Conservation (phyloP, 2,329 filamentous ascomycete genomes). For the Beauveria scarabaeidicola region DNA sequence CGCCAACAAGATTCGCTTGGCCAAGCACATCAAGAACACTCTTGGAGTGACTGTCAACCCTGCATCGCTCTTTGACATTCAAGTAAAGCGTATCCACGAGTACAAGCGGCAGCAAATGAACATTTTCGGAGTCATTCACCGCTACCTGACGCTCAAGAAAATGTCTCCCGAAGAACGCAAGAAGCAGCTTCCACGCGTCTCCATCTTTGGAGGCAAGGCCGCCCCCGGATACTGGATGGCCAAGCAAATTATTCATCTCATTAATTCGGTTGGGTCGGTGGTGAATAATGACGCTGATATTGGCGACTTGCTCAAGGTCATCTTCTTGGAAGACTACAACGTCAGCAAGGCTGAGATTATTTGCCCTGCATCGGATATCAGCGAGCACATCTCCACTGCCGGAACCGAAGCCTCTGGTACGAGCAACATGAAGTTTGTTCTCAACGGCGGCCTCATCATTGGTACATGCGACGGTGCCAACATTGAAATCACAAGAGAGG, state of each 20-base stretch:
- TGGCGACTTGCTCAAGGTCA: constrained; percentile 89
- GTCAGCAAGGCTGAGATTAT: constrained; percentile 99
- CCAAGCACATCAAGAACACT: constrained; percentile 79
- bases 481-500: constrained; percentile 95
- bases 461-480: constrained; percentile 97
- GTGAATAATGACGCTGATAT: constrained; percentile 90
- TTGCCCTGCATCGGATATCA: constrained; percentile 85
- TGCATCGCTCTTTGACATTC: constrained; percentile 83
- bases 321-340: constrained; percentile 98
- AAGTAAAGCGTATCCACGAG: constrained; percentile 98
- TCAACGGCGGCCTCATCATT: constrained; percentile 95
- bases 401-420: constrained; percentile 86
- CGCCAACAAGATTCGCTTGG: constrained; percentile 87
- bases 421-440: constrained; percentile 99
- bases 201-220: constrained; percentile 95
- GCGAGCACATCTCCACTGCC: constrained; percentile 96
- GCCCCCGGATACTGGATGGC: constrained; percentile 99
- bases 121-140: constrained; percentile 95
- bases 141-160: constrained; percentile 82
- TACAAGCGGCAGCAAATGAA: constrained; percentile 99
- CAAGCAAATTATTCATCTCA: constrained; percentile 94
- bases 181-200: constrained; percentile 79
- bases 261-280: constrained; percentile 83
- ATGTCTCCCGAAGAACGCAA: constrained; percentile 77
- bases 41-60: constrained; percentile 80